Conservation (phyloP, 164 flowering plant genomes). For the Annona cherimola region DNA sequence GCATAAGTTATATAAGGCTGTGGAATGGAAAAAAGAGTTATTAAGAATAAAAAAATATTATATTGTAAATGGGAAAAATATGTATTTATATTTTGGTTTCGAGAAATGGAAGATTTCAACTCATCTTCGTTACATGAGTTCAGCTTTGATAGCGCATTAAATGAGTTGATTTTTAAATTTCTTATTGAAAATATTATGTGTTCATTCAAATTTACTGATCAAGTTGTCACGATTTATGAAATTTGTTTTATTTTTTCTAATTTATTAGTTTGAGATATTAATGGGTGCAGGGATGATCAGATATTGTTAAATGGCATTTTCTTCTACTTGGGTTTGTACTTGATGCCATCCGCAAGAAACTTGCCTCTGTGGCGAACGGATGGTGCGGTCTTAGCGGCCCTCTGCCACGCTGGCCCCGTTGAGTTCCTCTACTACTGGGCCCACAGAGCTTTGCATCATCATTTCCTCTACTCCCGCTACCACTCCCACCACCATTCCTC, state of each 20-base stretch:
- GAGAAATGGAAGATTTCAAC: too few species aligned
- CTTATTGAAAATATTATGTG: too few species aligned
- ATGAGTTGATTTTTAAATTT: too few species aligned
- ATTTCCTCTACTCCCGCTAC: conserved; percentile 43
- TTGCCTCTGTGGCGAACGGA: conserved; percentile 37
- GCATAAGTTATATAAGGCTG: too few species aligned
- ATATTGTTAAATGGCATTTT: conserved; percentile 23
- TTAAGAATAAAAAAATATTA: too few species aligned
- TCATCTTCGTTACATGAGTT: too few species aligned
- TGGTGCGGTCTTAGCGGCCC: conserved; percentile 21
- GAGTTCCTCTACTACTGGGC: conserved; percentile 53
- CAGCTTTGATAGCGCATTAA: too few species aligned
- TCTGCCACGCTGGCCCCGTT: conserved; percentile 40
- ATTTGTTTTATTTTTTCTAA: background rate
- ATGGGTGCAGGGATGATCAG: conserved; percentile 34
- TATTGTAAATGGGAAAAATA: too few species aligned
- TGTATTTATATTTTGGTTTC: too few species aligned
- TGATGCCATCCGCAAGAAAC: conserved; percentile 5
- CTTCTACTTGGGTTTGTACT: conserved; percentile 8
- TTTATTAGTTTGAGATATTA: background rate
- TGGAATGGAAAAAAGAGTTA: too few species aligned
- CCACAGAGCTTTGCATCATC: conserved; percentile 53
- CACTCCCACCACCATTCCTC: conserved; percentile 59
- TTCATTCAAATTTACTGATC: too few species aligned
- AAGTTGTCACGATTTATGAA: too few species aligned